Evolutionary conservation across 331 rosid species (phyloP).

Genomic region (Acacia pycnantha): DNA sequence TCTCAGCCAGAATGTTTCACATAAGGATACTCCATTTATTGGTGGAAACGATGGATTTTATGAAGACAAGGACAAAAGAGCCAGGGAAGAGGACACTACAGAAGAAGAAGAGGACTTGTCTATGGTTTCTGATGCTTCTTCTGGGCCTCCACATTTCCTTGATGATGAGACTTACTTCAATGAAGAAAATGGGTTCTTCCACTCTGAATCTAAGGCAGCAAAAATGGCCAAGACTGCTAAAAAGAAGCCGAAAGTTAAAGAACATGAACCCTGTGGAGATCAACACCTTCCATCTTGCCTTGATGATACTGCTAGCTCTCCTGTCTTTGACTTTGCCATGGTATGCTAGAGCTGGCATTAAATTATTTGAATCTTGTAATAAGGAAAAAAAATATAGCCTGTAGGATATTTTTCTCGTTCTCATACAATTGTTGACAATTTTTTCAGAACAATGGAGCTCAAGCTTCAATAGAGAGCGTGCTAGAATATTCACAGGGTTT

Average conservation of each 20-base stretch:
- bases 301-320: conserved; percentile 97
- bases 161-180: conserved; percentile 41
- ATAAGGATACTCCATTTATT: conserved; percentile 6
- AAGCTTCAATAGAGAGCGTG: conserved; percentile 51
- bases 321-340: conserved; percentile 58
- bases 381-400: background rate
- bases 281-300: conserved; percentile 49
- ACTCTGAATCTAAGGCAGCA: conserved; percentile 32
- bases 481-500: conserved; percentile 74
- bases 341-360: conserved; percentile 38
- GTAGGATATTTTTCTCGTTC: background rate
- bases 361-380: background rate
- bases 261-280: conserved; percentile 23
- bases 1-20: conserved; percentile 44
- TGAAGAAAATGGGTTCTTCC: conserved; percentile 32
- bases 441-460: conserved; percentile 52
- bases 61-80: conserved; percentile 20
- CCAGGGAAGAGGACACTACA: conserved; percentile 23
- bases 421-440: conserved; percentile 5
- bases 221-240: conserved; percentile 30
- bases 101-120: conserved; percentile 66
- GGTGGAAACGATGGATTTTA: conserved; percentile 24
- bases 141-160: conserved; percentile 81
- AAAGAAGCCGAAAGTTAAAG: conserved; percentile 53
- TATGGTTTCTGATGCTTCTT: conserved; percentile 98